Evolutionary conservation across 108 stramenopile species (phyloP).

Genomic region (Nitzschia sp.): DNA sequence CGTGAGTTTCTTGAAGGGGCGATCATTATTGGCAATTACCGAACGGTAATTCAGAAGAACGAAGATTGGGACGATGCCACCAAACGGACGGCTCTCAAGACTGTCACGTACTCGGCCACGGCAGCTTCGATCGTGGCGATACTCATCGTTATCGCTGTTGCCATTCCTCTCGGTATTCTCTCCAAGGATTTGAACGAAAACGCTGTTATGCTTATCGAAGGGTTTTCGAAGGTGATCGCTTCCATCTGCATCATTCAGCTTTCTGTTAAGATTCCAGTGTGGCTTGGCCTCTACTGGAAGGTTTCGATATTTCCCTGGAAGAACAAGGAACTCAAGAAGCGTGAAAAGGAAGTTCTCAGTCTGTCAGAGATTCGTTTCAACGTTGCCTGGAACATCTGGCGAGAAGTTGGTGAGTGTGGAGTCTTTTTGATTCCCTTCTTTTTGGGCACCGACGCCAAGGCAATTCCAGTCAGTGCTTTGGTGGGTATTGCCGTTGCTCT

Average conservation of each 20-base stretch:
- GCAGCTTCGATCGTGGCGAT: conserved; percentile 56
- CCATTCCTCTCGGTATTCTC: conserved; percentile 61
- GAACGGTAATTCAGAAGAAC: conserved; percentile 53
- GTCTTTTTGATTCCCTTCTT: conserved; percentile 83
- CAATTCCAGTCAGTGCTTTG: conserved; percentile 69
- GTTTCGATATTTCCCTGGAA: conserved; percentile 11
- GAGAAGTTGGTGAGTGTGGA: conserved; percentile 80
- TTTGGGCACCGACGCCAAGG: conserved; percentile 52
- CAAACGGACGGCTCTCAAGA: conserved; percentile 47
- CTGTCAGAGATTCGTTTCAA: conserved; percentile 75
- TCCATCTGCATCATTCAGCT: conserved; percentile 69
- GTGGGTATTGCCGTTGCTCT: conserved; percentile 62
- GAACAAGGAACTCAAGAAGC: conserved; percentile 35
- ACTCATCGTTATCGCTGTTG: conserved; percentile 45
- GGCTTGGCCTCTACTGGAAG: conserved; percentile 58
- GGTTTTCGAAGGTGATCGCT: conserved; percentile 73
- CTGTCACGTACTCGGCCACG: conserved; percentile 56
- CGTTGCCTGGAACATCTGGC: conserved; percentile 86
- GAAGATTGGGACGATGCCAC: conserved; percentile 37
- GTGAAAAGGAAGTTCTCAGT: conserved; percentile 36
- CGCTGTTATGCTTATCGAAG: conserved; percentile 65
- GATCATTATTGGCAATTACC: conserved; percentile 77
- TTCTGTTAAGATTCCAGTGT: conserved; percentile 73
- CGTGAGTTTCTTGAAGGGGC: conserved; percentile 69
- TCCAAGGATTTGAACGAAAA: conserved; percentile 50